Base-by-base conservation (phyloP, 2,329 filamentous ascomycete genomes). In the Fusarium sp. region DNA sequence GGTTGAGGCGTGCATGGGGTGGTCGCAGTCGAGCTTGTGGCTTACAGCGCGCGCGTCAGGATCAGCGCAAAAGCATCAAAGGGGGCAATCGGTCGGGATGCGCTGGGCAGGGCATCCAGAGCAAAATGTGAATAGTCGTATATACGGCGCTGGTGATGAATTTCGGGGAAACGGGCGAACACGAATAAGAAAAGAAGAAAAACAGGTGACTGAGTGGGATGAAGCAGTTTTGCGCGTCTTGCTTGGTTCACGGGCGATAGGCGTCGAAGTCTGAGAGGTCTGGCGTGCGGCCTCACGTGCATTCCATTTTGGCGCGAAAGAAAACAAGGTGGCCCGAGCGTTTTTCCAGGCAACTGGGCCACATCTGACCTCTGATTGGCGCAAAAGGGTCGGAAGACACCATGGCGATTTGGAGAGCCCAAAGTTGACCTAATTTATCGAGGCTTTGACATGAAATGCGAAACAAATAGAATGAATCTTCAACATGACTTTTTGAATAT, bases 1-100 rank as follows among this genome's bases (percentile, higher is more conserved):
- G 44, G 65, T 70, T 62, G 59, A 69, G 67, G 66, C 66, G 75
- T 78, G 75, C 76, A 78, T 78, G 72, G 75, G 69, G 67, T 75
- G 65, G 75, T 77, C 67, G 76, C 74, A 75, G 67, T 68, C 61
- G 62, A 74, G 61, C 68, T 59, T 67, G 67, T 75, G 70, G 74
- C 75, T 76, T 73, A 74, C 66, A 74, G 71, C 62, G 72, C 62
- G 72, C 73, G 74, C 69, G 70, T 74, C 64, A 38, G 56, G 74
- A 66, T 69, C 68, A 61, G 64, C 69, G 68, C 67, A 67, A 74
- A 62, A 56, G 46, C 71, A 69, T 70, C 57, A 44, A 62, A 70
- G 49, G 20, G 33, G 35, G 29, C 27, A 62, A 66, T 55, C 17
- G 62, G 51, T 62, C 31, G 36, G 29, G 44, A 57, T 53, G 57